phyloP scores from a whole-genome alignment of 495 filamentous ascomycete genomes.

The Immersiella caudata region DNA sequence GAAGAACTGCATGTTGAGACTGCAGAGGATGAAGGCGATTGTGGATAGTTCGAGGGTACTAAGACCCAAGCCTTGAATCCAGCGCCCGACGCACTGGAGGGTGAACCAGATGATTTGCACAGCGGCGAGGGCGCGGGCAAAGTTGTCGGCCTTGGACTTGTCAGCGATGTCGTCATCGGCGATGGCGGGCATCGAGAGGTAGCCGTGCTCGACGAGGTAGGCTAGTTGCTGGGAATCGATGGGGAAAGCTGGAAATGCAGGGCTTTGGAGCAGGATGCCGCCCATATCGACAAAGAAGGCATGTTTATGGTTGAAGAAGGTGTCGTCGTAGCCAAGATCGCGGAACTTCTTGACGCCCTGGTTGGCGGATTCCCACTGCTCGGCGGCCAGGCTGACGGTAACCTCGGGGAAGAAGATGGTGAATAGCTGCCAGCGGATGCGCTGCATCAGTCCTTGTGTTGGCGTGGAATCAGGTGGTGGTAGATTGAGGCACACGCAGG shows the following conservation, averaged over 20 bases:
- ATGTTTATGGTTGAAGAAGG: neutral
- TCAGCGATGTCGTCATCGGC: neutral
- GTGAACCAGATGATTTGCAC: conserved; percentile 9
- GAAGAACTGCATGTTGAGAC: conserved; percentile 6
- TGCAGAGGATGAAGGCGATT: conserved; percentile 14
- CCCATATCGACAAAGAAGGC: conserved; percentile 19
- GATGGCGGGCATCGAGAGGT: neutral
- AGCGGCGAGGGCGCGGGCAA: neutral
- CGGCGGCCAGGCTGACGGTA: neutral
- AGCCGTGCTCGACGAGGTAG: conserved; percentile 10
- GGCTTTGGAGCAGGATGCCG: neutral
- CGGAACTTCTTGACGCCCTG: conserved; percentile 2
- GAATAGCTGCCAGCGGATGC: conserved; percentile 5
- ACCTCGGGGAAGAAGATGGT: conserved; percentile 10
- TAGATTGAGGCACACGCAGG: conserved; percentile 7
- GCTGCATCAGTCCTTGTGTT: neutral
- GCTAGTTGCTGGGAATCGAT: conserved; percentile 4
- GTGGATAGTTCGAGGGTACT: conserved; percentile 5
- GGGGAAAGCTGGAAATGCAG: neutral
- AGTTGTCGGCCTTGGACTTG: conserved; percentile 6
- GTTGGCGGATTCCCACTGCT: conserved; percentile 6
- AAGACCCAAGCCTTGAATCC: neutral
- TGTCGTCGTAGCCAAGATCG: neutral
- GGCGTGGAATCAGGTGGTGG: neutral
- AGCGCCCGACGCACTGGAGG: neutral